Base-by-base conservation (phyloP, 73 alveolate species). In the Blepharisma japonicum region DNA sequence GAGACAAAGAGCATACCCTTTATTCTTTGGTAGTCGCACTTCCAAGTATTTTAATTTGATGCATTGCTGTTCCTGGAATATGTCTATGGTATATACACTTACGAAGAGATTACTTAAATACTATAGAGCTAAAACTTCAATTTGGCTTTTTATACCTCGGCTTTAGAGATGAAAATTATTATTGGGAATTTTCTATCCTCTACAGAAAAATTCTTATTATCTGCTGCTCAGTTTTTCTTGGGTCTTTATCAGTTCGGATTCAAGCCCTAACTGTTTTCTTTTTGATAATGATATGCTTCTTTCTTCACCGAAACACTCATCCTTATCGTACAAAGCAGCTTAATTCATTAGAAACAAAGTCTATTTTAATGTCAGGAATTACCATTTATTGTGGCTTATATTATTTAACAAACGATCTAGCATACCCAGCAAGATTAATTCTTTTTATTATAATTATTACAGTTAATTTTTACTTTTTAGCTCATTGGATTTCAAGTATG, bases 131-230 rank as follows among this genome's bases (percentile, higher is more conserved):
- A 6, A 79, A 79, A 18, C 38, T 46, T 0, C 56, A 70, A 27
- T 68, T 38, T 79, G 86, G 86, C n/a, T 79, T 79, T 46, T 72
- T 79, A 4, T 79, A 79, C 27, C 39, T 45, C 5, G 86, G 81
- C 50, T 79, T 56, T 45, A 9, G 56, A 45, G 38, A 79, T 42
- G 74, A 70, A 45, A 45, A 54, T 6, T 79, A 7, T 11, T 79
- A 79, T 32, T 79, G 86, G 82, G 86, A 79, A 50, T 67, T 79
- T 38, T 6, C 56, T 0, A 79, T 67, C 20, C 67, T 79, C 53
- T 38, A 20, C 6, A 48, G 81, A 54, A 79, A 79, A 27, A 18
- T 79, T 9, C 39, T 32, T 39, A 79, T 79, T 25, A 68, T 68
- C 20, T n/a, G n/a, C 27, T 39, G 38, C 11, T 27, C 80, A 38